Evolutionary conservation across 352 stramenopile species (phyloP).

Genomic region (Globisporangium yorkense): DNA sequence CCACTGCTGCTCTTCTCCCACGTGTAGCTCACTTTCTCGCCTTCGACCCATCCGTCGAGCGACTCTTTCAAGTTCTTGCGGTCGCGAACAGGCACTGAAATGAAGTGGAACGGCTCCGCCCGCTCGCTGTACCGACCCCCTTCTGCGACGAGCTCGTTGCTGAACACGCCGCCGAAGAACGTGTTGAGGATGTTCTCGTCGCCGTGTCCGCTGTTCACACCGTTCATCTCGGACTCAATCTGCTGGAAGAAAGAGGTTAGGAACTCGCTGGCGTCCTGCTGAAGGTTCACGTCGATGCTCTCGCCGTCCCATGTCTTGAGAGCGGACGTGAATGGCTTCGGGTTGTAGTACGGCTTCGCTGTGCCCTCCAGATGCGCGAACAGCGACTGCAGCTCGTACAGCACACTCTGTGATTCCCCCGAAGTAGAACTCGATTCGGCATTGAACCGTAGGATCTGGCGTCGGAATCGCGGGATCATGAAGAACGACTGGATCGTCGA

Average conservation of each 20-base stretch:
- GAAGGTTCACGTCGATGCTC: conserved; percentile 84
- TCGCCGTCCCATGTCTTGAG: conserved; percentile 89
- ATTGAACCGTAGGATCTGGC: conserved; percentile 75
- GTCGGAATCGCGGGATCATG: conserved; percentile 90
- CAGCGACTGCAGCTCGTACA: conserved; percentile 88
- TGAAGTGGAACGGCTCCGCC: conserved; percentile 89
- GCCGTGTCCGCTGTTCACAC: conserved; percentile 32
- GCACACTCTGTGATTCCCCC: conserved; percentile 22
- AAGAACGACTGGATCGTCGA: conserved; percentile 94
- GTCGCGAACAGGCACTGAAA: conserved; percentile 86
- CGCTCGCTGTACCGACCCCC: conserved; percentile 83
- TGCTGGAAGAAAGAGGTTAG: conserved; percentile 92
- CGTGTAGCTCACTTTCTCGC: conserved; percentile 88
- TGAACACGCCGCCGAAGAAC: conserved; percentile 89
- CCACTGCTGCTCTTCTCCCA: conserved; percentile 57
- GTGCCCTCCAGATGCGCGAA: conserved; percentile 88
- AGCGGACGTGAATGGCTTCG: conserved; percentile 61
- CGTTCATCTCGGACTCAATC: conserved; percentile 88
- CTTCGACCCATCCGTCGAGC: conserved; percentile 83
- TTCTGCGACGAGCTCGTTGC: conserved; percentile 89
- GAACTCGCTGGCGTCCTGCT: conserved; percentile 93
- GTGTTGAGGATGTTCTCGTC: conserved; percentile 82
- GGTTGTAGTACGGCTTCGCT: conserved; percentile 83
- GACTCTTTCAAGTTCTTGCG: conserved; percentile 83
- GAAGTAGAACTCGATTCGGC: conserved; percentile 3